Evolutionary conservation across 108 stramenopile species (phyloP).

Genomic region (Cyclotella distinguenda): DNA sequence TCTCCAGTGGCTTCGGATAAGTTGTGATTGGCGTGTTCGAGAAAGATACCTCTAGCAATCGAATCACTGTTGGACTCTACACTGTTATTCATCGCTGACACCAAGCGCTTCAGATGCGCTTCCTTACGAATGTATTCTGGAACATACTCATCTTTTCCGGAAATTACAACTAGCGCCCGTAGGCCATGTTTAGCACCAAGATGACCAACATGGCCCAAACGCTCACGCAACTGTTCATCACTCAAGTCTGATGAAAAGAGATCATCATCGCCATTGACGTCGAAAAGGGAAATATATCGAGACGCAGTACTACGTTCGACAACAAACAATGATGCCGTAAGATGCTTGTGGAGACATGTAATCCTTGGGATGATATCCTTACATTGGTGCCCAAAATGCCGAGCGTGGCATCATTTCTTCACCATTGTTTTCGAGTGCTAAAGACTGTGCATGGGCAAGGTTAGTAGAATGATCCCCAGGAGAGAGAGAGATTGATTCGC

Average conservation of each 20-base stretch:
- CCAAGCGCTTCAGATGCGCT: conserved; percentile 62
- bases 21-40: conserved; percentile 76
- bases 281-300: conserved; percentile 78
- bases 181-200: conserved; percentile 30
- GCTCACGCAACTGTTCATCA: conserved; percentile 66
- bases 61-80: conserved; percentile 6
- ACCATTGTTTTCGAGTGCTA: conserved; percentile 43
- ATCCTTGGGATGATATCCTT: neutral
- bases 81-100: conserved; percentile 70
- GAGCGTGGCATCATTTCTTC: conserved; percentile 91
- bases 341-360: no score
- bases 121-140: conserved; percentile 59
- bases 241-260: conserved; percentile 91
- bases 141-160: conserved; percentile 88
- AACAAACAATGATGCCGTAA: no score
- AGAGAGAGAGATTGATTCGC: conserved; percentile 62
- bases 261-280: conserved; percentile 83
- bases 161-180: conserved; percentile 73
- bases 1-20: conserved; percentile 60
- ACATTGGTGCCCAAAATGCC: conserved; percentile 90
- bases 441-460: conserved; percentile 52
- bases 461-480: conserved; percentile 36
- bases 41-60: conserved; percentile 53
- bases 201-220: conserved; percentile 64
- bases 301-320: conserved; percentile 59